A percentile compares a stretch with the other conserved stretches of the same genome.
phyloP scores from a whole-genome alignment of 306 rosid species.

The Echinosophora koreensis region DNA sequence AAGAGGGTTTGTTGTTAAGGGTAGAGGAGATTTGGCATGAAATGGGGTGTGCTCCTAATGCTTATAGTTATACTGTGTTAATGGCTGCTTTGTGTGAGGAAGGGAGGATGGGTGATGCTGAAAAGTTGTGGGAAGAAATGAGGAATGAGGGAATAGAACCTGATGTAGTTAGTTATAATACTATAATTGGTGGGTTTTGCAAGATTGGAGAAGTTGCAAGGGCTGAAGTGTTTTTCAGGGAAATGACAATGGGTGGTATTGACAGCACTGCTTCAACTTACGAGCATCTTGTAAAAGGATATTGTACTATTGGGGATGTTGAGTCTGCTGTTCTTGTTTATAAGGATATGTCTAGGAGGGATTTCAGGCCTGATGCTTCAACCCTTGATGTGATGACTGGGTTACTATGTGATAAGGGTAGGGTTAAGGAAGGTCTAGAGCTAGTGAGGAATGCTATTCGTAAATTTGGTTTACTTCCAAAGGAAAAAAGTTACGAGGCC shows the following conservation, averaged over 20 bases:
- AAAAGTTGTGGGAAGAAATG: slow-evolving; percentile 73
- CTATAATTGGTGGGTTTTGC: slow-evolving; percentile 86
- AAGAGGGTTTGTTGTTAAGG: slow-evolving; percentile 56
- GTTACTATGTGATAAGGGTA: slow-evolving; percentile 58
- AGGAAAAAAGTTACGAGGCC: slow-evolving; percentile 63
- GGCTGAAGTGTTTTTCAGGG: slow-evolving; percentile 73
- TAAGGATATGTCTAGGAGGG: slow-evolving; percentile 72
- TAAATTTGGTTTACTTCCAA: slow-evolving; percentile 54
- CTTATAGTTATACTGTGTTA: slow-evolving; percentile 65
- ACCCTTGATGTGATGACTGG: slow-evolving; percentile 56
- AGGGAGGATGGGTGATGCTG: slow-evolving; percentile 60
- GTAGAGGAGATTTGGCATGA: slow-evolving; percentile 72
- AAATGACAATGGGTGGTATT: slow-evolving; percentile 69
- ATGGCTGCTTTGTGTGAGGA: slow-evolving; percentile 75
- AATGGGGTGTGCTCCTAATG: slow-evolving; percentile 64
- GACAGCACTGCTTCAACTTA: slow-evolving; percentile 63
- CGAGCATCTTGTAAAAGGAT: slow-evolving; percentile 72
- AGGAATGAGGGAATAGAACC: slow-evolving; percentile 55
- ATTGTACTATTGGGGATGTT: slow-evolving; percentile 61
- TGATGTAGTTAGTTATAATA: slow-evolving; percentile 73
- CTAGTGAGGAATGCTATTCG: slow-evolving; percentile 56
- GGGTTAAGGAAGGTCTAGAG: slow-evolving; percentile 62
- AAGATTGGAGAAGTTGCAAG: slow-evolving; percentile 63
- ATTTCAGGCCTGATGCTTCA: slow-evolving; percentile 58
- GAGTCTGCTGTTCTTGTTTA: slow-evolving; percentile 71